phyloP scores from a whole-genome alignment of 306 rosid species.

The Prunus mume region DNA sequence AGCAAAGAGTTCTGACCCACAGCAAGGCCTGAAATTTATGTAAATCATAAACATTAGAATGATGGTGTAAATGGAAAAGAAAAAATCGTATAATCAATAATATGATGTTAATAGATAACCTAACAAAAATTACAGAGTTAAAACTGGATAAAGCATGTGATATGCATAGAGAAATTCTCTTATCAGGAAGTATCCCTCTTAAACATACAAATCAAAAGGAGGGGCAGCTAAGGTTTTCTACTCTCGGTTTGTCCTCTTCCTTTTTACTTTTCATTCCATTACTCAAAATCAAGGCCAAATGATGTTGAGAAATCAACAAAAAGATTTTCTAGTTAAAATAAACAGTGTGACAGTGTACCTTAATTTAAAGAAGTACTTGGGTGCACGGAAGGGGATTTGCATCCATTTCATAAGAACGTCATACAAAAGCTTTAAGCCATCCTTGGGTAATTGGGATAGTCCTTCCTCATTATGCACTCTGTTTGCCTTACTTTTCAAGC shows the following conservation, averaged over 20 bases:
- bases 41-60: slow-evolving; percentile 6
- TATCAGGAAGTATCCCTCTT: too few relatives aligned
- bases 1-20: slow-evolving; percentile 51
- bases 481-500: slow-evolving; percentile 28
- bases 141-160: too few relatives aligned
- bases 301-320: not conserved
- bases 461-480: slow-evolving; percentile 16
- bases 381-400: slow-evolving; percentile 43
- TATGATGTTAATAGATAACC: not conserved
- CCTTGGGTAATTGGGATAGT: slow-evolving; percentile 25
- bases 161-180: too few relatives aligned
- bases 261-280: too few relatives aligned
- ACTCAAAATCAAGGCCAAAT: not conserved
- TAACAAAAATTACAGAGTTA: too few relatives aligned
- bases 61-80: not conserved
- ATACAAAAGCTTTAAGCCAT: slow-evolving; percentile 27
- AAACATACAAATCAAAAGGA: too few relatives aligned
- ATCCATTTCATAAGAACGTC: slow-evolving; percentile 46
- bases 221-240: too few relatives aligned
- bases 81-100: not conserved
- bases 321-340: not conserved
- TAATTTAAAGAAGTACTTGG: slow-evolving; percentile 51
- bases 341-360: slow-evolving; percentile 36
- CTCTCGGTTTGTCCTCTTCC: too few relatives aligned
- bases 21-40: slow-evolving; percentile 46